Percentiles rank a stretch among this genome's conserved stretches.
These are phyloP conservation scores for Talaromyces verruculosus DNA, from an alignment of 2,329 filamentous ascomycete species.

Conservation along the genomic window DNA sequence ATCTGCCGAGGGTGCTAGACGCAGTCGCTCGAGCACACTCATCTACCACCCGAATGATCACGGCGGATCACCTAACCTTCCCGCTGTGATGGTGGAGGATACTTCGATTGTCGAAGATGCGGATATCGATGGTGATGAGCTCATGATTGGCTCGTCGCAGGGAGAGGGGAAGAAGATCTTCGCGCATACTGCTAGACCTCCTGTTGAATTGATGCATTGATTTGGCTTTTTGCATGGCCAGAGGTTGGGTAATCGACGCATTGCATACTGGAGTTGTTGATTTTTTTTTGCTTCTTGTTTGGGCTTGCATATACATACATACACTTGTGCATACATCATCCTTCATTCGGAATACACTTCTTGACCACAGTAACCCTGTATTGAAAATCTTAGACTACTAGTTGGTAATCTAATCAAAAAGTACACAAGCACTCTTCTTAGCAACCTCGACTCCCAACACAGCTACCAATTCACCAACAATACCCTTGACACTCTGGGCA, in stretches of 20 bases:
- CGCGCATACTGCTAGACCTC: slow-evolving; percentile 55
- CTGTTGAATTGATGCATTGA: slow-evolving; percentile 56
- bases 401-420: slow-evolving; percentile 35
- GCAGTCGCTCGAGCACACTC: slow-evolving; percentile 57
- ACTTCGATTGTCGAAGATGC: slow-evolving; percentile 49
- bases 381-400: background rate
- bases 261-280: slow-evolving; percentile 8
- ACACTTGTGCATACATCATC: slow-evolving; percentile 9
- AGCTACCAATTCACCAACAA: slow-evolving; percentile 49
- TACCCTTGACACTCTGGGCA: slow-evolving; percentile 48
- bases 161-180: slow-evolving; percentile 45
- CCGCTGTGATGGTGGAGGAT: slow-evolving; percentile 65
- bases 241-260: background rate
- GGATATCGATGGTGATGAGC: slow-evolving; percentile 38
- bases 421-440: slow-evolving; percentile 40
- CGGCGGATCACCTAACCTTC: slow-evolving; percentile 59
- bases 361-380: background rate
- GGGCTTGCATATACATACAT: slow-evolving; percentile 10
- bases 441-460: slow-evolving; percentile 46
- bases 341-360: background rate
- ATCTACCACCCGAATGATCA: slow-evolving; percentile 65
- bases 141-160: slow-evolving; percentile 31
- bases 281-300: background rate
- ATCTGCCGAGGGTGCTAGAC: slow-evolving; percentile 29
- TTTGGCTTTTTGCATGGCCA: slow-evolving; percentile 14